Evolutionary conservation across 78 protist species (phyloP), one percentile per base, ranked within the genome.

Genomic region (Protostelium mycophagum): DNA sequence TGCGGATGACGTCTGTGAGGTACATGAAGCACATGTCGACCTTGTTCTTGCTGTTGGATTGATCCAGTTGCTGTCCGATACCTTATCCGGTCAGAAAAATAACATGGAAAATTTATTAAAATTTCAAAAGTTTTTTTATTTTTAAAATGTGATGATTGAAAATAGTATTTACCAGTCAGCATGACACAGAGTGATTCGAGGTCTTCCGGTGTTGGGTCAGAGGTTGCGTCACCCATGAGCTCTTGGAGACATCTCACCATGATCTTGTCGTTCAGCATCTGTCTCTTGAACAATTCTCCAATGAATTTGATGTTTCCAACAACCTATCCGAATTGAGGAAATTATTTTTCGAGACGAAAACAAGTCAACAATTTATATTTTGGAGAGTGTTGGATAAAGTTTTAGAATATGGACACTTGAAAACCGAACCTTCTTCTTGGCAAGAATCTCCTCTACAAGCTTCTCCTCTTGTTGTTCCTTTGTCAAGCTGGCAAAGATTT

Each of bases 291-390:
- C 34, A 92, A 86, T 37, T 92, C 94, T 51, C 91, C 94, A 38
- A 92, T 92, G 63, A 92, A 92, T 36, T 92, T 92, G 90, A 92
- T 85, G 36, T 90, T 85, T 88, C 94, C 94, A 85, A 89, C 87
- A 28, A 89, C 36, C 63, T 87, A 73, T 85, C 88, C 88, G 35
- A 91, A 31, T 28, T 91, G 86, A 31, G 86, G 83, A 39, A 83
- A 91, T 31, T 91, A 91, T 28, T 35, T 1, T 86, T 91, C 94
- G n/a, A n/a, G n/a, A n/a, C n/a, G n/a, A n/a, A n/a, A n/a, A n/a
- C n/a, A 51, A 5, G 73, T 51, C 73, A 51, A 16, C 73, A 51
- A n/a, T n/a, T n/a, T n/a, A n/a, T n/a, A n/a, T n/a, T n/a, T n/a
- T n/a, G n/a, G n/a, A n/a, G n/a, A n/a, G n/a, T n/a, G n/a, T n/a